Percentiles rank a stretch among this genome's conserved stretches.
Conservation (phyloP, 1,284 basidiomycete genomes). For the Moesziomyces parantarcticus region DNA sequence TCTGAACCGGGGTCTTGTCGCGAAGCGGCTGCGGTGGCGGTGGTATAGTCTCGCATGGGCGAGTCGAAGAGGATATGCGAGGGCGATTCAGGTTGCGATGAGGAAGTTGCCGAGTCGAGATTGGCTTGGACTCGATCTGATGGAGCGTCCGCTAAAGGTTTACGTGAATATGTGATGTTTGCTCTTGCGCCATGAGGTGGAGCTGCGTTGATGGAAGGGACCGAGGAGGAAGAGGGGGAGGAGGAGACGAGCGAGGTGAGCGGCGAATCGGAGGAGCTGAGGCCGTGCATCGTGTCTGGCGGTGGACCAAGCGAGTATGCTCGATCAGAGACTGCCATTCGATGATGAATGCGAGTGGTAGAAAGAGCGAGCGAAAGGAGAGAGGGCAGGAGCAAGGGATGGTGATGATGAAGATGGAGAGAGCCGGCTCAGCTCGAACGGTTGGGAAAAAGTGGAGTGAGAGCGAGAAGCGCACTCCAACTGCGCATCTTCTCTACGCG, state of each 20-base stretch:
- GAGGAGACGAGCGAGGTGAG: slow-evolving; percentile 42
- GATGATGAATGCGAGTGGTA: too few species aligned
- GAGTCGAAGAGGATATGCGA: slow-evolving; percentile 35
- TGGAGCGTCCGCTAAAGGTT: slow-evolving; percentile 10
- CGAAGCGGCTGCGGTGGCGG: slow-evolving; percentile 9
- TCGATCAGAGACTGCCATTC: too few species aligned
- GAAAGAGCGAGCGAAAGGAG: background rate
- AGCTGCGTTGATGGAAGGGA: slow-evolving; percentile 29
- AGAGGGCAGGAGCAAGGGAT: background rate
- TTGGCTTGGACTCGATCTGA: background rate
- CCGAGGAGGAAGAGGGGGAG: slow-evolving; percentile 4
- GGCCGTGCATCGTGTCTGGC: slow-evolving; percentile 19
- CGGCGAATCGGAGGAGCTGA: slow-evolving; percentile 12
- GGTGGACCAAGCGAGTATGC: too few species aligned
- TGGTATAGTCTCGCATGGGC: slow-evolving; percentile 33
- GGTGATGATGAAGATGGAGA: background rate
- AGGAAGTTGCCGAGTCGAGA: slow-evolving; percentile 12
- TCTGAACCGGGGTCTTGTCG: background rate
- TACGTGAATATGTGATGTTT: slow-evolving; percentile 44
- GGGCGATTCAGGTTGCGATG: slow-evolving; percentile 31
- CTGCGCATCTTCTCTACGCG: slow-evolving; percentile 1
- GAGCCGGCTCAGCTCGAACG: slow-evolving; percentile 4
- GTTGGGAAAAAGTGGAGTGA: background rate
- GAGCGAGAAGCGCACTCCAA: background rate
- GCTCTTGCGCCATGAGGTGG: slow-evolving; percentile 16